Percentiles rank a stretch among this genome's conserved stretches.
phyloP scores from a whole-genome alignment of 371 early-diverging fungal species.

The Mucor saturninus region DNA sequence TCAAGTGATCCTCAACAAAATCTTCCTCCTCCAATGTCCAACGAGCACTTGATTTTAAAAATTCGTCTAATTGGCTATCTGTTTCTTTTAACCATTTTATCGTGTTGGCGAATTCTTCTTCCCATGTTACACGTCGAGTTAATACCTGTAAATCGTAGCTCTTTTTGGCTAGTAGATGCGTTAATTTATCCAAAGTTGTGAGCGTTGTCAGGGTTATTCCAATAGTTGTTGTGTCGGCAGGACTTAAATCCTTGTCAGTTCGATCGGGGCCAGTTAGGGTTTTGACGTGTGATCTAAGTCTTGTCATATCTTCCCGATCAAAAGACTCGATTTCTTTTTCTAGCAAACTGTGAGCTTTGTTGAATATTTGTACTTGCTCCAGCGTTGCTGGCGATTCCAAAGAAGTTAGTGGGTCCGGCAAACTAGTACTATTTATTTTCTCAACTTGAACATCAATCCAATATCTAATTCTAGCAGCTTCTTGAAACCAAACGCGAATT shows the following conservation, averaged over 20 bases:
- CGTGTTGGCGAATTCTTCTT: slow-evolving; percentile 39
- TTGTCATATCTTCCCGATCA: slow-evolving; percentile 57
- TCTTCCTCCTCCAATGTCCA: slow-evolving; percentile 31
- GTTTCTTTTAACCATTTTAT: slow-evolving; percentile 38
- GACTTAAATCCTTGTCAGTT: slow-evolving; percentile 51
- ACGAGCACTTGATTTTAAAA: slow-evolving; percentile 37
- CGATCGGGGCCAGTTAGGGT: slow-evolving; percentile 41
- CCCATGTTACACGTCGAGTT: slow-evolving; percentile 50
- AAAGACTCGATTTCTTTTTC: slow-evolving; percentile 55
- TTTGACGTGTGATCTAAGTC: slow-evolving; percentile 58
- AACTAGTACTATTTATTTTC: slow-evolving; percentile 31
- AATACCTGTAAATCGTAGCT: slow-evolving; percentile 43
- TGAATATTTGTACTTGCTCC: slow-evolving; percentile 41
- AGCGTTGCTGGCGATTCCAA: slow-evolving; percentile 24
- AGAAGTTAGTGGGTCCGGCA: slow-evolving; percentile 39
- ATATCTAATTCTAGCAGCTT: slow-evolving; percentile 44
- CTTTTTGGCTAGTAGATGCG: slow-evolving; percentile 38
- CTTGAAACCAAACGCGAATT: slow-evolving; percentile 48
- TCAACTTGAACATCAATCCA: slow-evolving; percentile 50
- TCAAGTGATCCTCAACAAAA: slow-evolving; percentile 3
- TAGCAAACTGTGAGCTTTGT: slow-evolving; percentile 38
- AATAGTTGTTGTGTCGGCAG: slow-evolving; percentile 62
- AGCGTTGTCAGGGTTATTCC: slow-evolving; percentile 57
- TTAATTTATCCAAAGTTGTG: slow-evolving; percentile 47
- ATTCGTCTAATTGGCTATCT: slow-evolving; percentile 34